Evolutionary conservation across 2,329 filamentous ascomycete species (phyloP), one percentile per base, ranked within the genome.

Genomic region (Cladophialophora bantiana): DNA sequence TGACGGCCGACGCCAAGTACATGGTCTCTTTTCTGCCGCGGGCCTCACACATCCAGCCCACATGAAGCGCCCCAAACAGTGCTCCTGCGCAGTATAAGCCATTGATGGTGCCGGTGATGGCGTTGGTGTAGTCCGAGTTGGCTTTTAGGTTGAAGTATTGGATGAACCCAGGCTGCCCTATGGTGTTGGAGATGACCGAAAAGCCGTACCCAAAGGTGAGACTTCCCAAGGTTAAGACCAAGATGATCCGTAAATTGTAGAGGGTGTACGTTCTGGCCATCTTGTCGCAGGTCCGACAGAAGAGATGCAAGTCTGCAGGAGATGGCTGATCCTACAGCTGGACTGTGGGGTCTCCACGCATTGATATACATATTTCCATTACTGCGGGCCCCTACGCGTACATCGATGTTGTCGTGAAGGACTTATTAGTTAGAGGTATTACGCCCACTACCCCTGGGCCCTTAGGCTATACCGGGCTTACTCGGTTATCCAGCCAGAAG

Each of bases 131-230:
- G 53, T 58, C 53, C 4, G 62, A 61, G 50, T 65, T 55, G 20
- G 61, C 64, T 36, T 62, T 61, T 34, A 85, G 77, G 52, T 81
- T 70, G 71, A 85, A 85, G 73, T 80, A 84, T 18, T 73, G 67
- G 70, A 83, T 85, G 82, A 82, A 85, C 68, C 83, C 83, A 3
- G 83, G 82, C 62, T 85, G 83, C 7, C 83, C 83, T 60, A 85
- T 84, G 15, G 83, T 85, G 64, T 81, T 83, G 45, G 79, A 77
- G 42, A 85, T 85, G 42, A 85, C 80, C 1, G 83, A 83, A 7
- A 83, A 78, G 60, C 79, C 81, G 69, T 84, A 85, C 26, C 83
- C 83, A 68, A 84, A 85, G 1, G 83, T 84, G 15, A 69, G 57
- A 58, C 64, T 66, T 18, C 67, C 67, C 38, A 69, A 35, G 40